Base-by-base conservation (phyloP, 1,284 basidiomycete species). In the Pseudozyma flocculosa region DNA sequence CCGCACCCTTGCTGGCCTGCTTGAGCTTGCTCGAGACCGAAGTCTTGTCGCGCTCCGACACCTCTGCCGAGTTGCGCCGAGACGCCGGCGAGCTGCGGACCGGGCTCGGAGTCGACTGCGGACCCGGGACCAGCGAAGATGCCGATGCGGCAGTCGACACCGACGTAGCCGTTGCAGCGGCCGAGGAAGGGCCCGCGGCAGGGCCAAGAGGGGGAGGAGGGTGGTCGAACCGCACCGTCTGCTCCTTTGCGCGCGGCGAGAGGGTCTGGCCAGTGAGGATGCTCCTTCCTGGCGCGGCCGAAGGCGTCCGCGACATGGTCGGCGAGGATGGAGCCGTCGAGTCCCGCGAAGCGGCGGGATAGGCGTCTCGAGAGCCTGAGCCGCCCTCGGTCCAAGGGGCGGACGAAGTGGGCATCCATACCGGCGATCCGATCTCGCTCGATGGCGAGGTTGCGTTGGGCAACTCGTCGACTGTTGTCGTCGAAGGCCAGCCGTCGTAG, bases 401-500 rank as follows among this genome's bases (percentile, higher is more conserved):
- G n/a, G n/a, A n/a, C n/a, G n/a, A n/a, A n/a, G n/a, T n/a, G 11
- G 32, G 15, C 11, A 34, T 29, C 26, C 26, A 11, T 5, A 29
- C 7, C 7, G 32, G 32, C 11, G 15, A 34, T 5, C 22, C 39
- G 18, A 43, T 36, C 9, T 45, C 18, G 4, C 11, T 19, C 5
- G 24, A 29, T 14, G 53, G 5, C 0, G 45, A 38, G 9, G 41
- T n/a, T 3, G 45, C 50, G 32, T 18, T 5, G 2, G 36, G 45
- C 3, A 34, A 14, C 29, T 61, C n/a, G n/a, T n/a, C 51, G 36
- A 40, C 11, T 7, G 18, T 19, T n/a, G 22, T 13, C 9, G 39
- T 21, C 22, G 57, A 49, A 9, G 62, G 62, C 62, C 62, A 65
- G 19, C 45, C 44, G 36, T 57, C 51, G 30, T 65, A 65, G 11